A percentile compares a stretch with the other conserved stretches of the same genome.
phyloP scores from a whole-genome alignment of 1,139 yeast genomes.

The Candida neerlandica region DNA sequence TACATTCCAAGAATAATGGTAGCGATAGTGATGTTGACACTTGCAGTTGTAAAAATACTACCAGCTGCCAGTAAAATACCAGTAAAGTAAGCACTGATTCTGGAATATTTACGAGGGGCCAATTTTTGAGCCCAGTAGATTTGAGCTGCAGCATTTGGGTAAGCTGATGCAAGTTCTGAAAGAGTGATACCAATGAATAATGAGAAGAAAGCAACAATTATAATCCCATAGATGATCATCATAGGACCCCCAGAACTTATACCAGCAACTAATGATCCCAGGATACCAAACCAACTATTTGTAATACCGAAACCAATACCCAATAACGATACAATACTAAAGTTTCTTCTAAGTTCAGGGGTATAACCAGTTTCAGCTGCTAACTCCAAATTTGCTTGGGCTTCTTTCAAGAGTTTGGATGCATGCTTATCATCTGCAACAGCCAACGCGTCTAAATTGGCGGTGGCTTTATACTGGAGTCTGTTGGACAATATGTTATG shows the following conservation, averaged over 20 bases:
- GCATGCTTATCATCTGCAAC: conserved; percentile 30
- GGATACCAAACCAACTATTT: conserved; percentile 65
- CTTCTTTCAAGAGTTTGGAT: conserved; percentile 26
- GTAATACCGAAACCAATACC: conserved; percentile 68
- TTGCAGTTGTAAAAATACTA: conserved; percentile 57
- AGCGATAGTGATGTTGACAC: conserved; percentile 58
- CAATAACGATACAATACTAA: conserved; percentile 53
- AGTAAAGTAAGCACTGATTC: conserved; percentile 51
- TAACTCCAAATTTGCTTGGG: conserved; percentile 33
- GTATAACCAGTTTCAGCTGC: conserved; percentile 39
- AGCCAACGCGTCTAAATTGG: conserved; percentile 17
- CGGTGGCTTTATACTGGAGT: conserved; percentile 7
- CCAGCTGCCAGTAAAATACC: conserved; percentile 62
- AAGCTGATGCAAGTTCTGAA: conserved; percentile 53
- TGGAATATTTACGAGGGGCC: conserved; percentile 51
- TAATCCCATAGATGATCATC: conserved; percentile 65
- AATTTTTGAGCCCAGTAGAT: conserved; percentile 60
- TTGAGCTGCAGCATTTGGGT: conserved; percentile 70
- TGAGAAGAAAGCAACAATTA: conserved; percentile 54
- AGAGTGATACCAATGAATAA: conserved; percentile 40
- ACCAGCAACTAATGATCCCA: conserved; percentile 42
- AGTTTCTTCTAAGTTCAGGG: conserved; percentile 49
- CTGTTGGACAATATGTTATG: conserved; percentile 20
- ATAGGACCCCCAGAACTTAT: conserved; percentile 69
- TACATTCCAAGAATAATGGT: conserved; percentile 56